phyloP scores from a whole-genome alignment of 2,329 filamentous ascomycete genomes.

The Fonsecaea nubica region DNA sequence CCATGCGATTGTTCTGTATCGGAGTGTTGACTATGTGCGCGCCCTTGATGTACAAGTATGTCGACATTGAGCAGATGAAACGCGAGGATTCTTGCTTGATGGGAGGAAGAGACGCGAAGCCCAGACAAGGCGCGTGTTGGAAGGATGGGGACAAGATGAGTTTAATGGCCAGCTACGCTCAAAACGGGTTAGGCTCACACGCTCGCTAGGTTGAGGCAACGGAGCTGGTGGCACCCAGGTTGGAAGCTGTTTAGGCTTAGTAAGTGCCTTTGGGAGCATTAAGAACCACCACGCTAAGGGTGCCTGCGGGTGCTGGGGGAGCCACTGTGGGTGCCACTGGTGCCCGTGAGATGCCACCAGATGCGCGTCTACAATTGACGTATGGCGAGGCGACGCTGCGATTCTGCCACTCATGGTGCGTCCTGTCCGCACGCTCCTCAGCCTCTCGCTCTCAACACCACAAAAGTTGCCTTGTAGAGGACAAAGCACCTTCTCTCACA shows the following conservation, averaged over 20 bases:
- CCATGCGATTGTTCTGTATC: background rate
- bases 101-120: background rate
- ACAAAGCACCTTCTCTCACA: conserved; percentile 3
- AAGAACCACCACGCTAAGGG: background rate
- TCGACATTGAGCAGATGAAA: background rate
- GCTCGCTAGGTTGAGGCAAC: too few relatives aligned
- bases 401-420: conserved; percentile 25
- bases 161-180: background rate
- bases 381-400: background rate
- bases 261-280: background rate
- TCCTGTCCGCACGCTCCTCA: conserved; percentile 19
- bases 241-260: background rate
- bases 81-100: background rate
- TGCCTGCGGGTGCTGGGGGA: background rate
- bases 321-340: background rate
- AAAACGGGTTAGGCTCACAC: background rate
- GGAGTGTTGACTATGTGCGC: conserved; percentile 2
- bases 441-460: conserved; percentile 15
- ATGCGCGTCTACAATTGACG: conserved; percentile 4
- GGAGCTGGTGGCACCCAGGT: background rate
- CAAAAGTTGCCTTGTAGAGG: background rate
- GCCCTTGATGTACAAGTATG: background rate
- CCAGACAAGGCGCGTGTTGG: background rate
- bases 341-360: background rate
- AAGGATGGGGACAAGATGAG: background rate